Evolutionary conservation across 2,329 filamentous ascomycete species (phyloP).

Genomic region (Penicillium brevicompactum): DNA sequence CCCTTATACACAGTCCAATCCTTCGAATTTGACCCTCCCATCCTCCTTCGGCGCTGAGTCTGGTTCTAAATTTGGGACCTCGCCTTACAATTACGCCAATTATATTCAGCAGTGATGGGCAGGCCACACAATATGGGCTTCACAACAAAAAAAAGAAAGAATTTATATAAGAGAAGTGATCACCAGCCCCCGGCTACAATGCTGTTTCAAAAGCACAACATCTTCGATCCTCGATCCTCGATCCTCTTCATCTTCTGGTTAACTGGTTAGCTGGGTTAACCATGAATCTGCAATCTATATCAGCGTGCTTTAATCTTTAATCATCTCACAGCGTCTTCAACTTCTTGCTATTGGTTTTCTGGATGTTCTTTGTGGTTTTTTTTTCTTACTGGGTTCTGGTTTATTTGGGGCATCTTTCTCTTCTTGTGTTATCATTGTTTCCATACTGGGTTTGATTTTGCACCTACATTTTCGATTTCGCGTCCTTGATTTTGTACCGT

Average conservation of each 20-base stretch:
- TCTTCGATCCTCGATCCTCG: neutral
- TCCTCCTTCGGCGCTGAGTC: constrained; percentile 35
- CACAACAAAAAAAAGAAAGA: neutral
- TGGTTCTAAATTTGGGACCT: constrained; percentile 28
- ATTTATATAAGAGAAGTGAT: neutral
- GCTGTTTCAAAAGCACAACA: neutral
- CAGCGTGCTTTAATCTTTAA: constrained; percentile 26
- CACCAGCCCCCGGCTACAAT: neutral
- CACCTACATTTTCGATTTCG: neutral
- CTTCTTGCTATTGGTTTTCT: neutral
- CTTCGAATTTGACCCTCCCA: constrained; percentile 40
- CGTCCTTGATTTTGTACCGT: constrained; percentile 1
- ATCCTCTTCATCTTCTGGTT: neutral
- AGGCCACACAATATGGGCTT: neutral
- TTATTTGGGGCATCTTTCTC: neutral
- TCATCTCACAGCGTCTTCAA: constrained; percentile 19
- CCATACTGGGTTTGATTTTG: neutral
- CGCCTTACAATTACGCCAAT: constrained; percentile 33
- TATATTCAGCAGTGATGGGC: constrained; percentile 29
- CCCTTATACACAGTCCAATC: constrained; percentile 35
- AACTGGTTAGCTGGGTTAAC: constrained; percentile 16
- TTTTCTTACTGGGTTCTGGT: neutral
- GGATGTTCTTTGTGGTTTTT: neutral
- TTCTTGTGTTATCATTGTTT: neutral
- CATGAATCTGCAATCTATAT: constrained; percentile 14